Percentiles rank a stretch among this genome's conserved stretches.
Conservation (phyloP, 768 basidiomycete genomes). For the Phanerochaete carnosa region DNA sequence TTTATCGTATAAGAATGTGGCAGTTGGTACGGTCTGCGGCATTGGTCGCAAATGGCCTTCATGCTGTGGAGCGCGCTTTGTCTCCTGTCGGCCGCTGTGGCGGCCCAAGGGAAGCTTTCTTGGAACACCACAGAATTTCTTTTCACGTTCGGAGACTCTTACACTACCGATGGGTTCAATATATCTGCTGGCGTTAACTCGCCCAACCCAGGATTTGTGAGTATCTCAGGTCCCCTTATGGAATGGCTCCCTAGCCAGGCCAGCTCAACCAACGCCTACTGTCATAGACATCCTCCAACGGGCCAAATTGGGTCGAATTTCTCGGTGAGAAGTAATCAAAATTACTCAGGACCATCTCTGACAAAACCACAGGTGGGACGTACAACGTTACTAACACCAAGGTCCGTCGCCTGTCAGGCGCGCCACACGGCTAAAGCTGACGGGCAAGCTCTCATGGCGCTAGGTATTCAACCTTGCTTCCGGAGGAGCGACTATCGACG, state of each 20-base stretch:
- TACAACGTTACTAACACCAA: constrained; percentile 55
- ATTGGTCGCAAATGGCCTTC: constrained; percentile 4
- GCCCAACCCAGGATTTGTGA: constrained; percentile 47
- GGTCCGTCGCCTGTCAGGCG: constrained; percentile 25
- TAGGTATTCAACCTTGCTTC: constrained; percentile 34
- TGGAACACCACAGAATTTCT: constrained; percentile 54
- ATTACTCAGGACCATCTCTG: constrained; percentile 4
- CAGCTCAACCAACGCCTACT: not conserved
- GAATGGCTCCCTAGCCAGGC: not conserved
- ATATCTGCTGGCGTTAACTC: constrained; percentile 54
- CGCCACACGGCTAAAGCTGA: not conserved
- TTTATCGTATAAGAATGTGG: not conserved
- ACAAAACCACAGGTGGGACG: constrained; percentile 34
- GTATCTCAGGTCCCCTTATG: constrained; percentile 15
- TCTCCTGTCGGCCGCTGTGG: constrained; percentile 8
- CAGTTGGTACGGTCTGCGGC: not conserved
- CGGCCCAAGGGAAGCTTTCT: constrained; percentile 29
- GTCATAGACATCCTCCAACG: constrained; percentile 53
- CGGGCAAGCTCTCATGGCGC: constrained; percentile 44
- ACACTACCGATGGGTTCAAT: constrained; percentile 58
- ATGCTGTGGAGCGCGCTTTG: constrained; percentile 4
- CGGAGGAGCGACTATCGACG: constrained; percentile 36
- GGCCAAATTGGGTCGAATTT: constrained; percentile 59
- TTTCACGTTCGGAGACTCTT: constrained; percentile 64
- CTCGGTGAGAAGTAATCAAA: constrained; percentile 34